Evolutionary conservation across 371 early-diverging fungal genomes (phyloP).

Genomic region (Parasitella parasitica): DNA sequence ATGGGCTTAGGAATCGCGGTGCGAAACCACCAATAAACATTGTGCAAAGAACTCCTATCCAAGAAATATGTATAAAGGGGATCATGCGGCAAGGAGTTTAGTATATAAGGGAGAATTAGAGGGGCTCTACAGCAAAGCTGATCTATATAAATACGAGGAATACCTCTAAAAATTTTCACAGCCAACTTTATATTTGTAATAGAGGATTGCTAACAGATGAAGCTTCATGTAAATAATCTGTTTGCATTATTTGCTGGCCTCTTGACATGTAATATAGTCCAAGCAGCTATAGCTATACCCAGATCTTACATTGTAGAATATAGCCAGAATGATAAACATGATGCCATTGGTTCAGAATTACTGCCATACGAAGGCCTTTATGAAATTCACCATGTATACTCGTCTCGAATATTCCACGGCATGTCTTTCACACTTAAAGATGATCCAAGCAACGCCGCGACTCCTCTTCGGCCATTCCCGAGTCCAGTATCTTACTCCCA

Average conservation of each 20-base stretch:
- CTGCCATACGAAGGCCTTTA: constrained; percentile 7
- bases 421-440: constrained; percentile 24
- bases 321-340: background rate
- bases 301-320: constrained; percentile 49
- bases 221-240: background rate
- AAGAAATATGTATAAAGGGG: background rate
- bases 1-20: too few species aligned
- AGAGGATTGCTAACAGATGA: too few species aligned
- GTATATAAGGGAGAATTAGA: background rate
- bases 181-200: background rate
- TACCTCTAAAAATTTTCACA: background rate
- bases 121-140: too few species aligned
- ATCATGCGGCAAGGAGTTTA: background rate
- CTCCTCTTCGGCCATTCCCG: background rate
- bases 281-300: constrained; percentile 18
- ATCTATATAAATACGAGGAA: background rate
- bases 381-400: constrained; percentile 28
- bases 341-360: background rate
- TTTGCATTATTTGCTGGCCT: background rate
- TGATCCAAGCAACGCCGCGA: background rate
- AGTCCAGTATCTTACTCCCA: background rate
- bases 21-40: too few species aligned
- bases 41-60: background rate
- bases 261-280: background rate
- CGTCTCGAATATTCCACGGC: constrained; percentile 27